Conservation (phyloP, 108 stramenopile species). For the Nannochloropsis salina region DNA sequence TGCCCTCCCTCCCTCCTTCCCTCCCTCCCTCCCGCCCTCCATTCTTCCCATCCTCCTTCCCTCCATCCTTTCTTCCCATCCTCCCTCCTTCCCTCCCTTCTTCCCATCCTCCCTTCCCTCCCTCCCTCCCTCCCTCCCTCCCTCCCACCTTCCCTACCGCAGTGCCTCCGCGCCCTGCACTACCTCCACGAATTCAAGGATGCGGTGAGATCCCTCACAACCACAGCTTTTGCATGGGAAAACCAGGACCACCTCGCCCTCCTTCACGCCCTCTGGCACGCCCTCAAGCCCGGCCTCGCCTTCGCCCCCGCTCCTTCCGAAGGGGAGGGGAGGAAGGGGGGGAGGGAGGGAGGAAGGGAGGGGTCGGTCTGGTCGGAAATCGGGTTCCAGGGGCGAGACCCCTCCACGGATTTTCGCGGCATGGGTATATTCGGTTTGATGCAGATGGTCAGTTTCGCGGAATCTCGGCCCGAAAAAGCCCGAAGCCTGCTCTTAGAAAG, state of each 20-base stretch:
- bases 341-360: neutral
- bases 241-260: neutral
- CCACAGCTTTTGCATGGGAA: neutral
- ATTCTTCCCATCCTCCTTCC: no score
- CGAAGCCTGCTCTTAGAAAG: neutral
- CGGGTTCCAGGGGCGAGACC: neutral
- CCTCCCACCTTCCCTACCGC: no score
- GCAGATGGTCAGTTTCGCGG: neutral
- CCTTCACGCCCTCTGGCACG: neutral
- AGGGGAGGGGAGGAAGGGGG: neutral
- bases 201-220: neutral
- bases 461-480: neutral
- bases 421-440: neutral
- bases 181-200: neutral
- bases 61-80: neutral
- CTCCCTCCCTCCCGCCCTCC: no score
- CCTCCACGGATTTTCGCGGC: neutral
- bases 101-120: neutral
- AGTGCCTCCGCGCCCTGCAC: neutral
- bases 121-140: no score
- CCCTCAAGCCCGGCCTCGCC: neutral
- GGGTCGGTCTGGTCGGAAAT: neutral
- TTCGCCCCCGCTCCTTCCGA: no score
- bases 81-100: neutral
- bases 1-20: no score